Conservation (phyloP, 805 yeast genomes). For the Saccharomycopsis olivae region DNA sequence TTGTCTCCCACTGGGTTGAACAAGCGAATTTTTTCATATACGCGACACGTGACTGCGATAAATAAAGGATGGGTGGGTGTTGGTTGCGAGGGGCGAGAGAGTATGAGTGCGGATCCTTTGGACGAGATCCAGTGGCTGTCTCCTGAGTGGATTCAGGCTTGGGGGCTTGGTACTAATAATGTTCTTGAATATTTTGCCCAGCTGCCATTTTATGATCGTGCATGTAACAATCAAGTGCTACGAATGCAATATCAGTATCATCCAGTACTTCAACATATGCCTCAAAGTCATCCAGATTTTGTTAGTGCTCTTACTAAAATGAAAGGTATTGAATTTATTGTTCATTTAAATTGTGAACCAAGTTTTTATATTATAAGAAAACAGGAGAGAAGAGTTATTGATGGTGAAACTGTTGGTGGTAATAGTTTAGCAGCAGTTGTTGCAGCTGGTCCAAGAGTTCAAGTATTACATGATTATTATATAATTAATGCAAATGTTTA, state of each 20-base stretch:
- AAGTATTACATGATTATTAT: constrained; percentile 66
- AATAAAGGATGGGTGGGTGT: too few relatives aligned
- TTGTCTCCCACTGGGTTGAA: neutral
- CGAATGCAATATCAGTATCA: constrained; percentile 92
- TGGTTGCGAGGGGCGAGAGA: neutral
- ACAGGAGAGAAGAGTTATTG: constrained; percentile 68
- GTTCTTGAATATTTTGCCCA: constrained; percentile 89
- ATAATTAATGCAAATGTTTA: constrained; percentile 87
- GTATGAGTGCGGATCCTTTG: constrained; percentile 26
- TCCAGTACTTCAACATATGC: constrained; percentile 29
- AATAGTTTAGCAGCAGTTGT: constrained; percentile 26
- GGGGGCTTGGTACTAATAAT: constrained; percentile 79
- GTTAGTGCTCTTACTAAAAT: constrained; percentile 59
- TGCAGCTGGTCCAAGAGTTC: constrained; percentile 35
- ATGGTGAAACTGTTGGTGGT: too few relatives aligned
- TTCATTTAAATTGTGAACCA: constrained; percentile 71
- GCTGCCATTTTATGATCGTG: constrained; percentile 90
- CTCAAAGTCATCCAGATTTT: constrained; percentile 28
- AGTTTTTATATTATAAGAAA: constrained; percentile 88
- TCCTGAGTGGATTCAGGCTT: constrained; percentile 93
- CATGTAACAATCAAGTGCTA: constrained; percentile 87
- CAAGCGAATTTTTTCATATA: neutral
- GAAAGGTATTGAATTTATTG: constrained; percentile 78
- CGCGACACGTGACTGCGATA: neutral
- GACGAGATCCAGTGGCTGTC: constrained; percentile 96